Base-by-base conservation (phyloP, 2,329 filamentous ascomycete species). In the Colletotrichum godetiae region DNA sequence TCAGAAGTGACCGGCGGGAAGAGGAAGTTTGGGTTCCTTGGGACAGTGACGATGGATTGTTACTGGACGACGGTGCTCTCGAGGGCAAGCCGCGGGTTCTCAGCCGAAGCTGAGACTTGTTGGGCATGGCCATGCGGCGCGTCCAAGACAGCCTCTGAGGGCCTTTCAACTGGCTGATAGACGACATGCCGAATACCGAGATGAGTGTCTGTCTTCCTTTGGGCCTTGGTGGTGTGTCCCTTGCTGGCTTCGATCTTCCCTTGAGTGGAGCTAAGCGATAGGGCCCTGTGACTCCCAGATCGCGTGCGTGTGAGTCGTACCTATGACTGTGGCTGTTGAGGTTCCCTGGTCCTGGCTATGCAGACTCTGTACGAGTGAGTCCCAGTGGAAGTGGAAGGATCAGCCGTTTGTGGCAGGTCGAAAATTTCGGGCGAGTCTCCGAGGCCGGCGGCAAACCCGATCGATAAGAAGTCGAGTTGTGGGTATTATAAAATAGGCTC, bases 381-480 rank as follows among this genome's bases (percentile, higher is more conserved):
- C 49, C 53, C 60, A 68, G 52, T 60, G 35, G 58, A 24, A 31
- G 42, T 49, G 60, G 37, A 42, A 42, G 37, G 37, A 70, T 73
- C 60, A 56, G 67, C 70, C 52, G 46, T 55, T 70, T 49, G 11
- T 46, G 53, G 59, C 53, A 71, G 67, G 70, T 64, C 35, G 61
- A 66, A 62, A 65, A 33, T 1, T 49, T 73, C 71, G 71, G 71
- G 58, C 49, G 49, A 37, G 33, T 61, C 52, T 37, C 71, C 71
- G 71, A 73, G 56, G 42, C 46, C 71, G 71, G 62, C 71, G 57
- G 56, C 66, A 59, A 49, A 61, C 27, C 64, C 70, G 62, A 65
- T 65, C 63, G 71, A 73, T 71, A 73, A 73, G 71, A 29, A 56
- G 70, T 13, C 19, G 64, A 15, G 35, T 52, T 60, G 56, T 37